These are phyloP conservation scores for Wickerhamomyces sp. DNA, from an alignment of 1,139 yeast genomes.

Conservation along the genomic window DNA sequence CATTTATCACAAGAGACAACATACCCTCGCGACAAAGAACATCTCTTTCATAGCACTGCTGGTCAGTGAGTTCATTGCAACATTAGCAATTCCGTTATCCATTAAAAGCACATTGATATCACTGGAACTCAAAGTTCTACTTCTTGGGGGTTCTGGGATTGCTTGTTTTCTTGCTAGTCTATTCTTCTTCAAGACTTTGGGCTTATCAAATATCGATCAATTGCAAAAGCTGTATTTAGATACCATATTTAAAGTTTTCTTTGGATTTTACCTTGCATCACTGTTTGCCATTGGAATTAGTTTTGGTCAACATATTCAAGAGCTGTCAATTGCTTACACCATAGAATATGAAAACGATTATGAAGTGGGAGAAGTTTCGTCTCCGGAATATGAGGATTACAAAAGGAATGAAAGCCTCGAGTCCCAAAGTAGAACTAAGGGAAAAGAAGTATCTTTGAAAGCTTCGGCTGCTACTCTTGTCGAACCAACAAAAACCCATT, in stretches of 20 bases:
- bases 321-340: background rate
- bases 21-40: background rate
- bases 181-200: background rate
- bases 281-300: constrained; percentile 15
- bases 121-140: background rate
- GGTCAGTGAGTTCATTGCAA: constrained; percentile 13
- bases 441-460: constrained; percentile 17
- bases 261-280: constrained; percentile 13
- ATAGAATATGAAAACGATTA: background rate
- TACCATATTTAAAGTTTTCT: constrained; percentile 9
- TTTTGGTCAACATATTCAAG: constrained; percentile 11
- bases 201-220: background rate
- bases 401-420: background rate
- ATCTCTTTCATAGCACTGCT: constrained; percentile 10
- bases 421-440: constrained; percentile 1
- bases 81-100: constrained; percentile 10
- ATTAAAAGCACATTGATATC: background rate
- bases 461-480: constrained; percentile 24
- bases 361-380: background rate
- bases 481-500: constrained; percentile 4
- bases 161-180: constrained; percentile 23
- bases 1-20: constrained; percentile 5
- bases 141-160: background rate
- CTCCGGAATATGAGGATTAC: background rate
- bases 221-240: background rate